Evolutionary conservation across 371 early-diverging fungal genomes (phyloP), one percentile per base, ranked within the genome.

Genomic region (Umbelopsis sp.): DNA sequence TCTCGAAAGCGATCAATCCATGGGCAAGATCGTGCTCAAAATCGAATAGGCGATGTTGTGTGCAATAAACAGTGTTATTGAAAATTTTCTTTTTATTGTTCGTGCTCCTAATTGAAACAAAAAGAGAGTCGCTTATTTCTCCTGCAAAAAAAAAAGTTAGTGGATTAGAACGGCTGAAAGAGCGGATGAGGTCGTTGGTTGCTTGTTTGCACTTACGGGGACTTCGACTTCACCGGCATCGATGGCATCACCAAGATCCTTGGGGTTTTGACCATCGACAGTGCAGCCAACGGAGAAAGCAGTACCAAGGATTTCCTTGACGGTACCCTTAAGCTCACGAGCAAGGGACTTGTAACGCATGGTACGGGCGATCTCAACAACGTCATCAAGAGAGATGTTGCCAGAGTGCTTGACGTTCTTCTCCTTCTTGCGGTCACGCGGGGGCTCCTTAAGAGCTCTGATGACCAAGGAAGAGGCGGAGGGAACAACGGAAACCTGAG

Each of bases 401-500:
- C 97, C 97, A 74, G 80, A 84, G 92, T 98, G 97, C 90, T 95
- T 92, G 86, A 97, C 96, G 93, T 99, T 99, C 94, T 99, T 99
- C 84, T 99, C 99, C 96, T 99, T 99, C 95, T 99, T 99, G 85
- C 95, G 93, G 88, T 99, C 99, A 74, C 99, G 91, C 67, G 93
- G 91, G 74, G 99, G 98, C 88, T 99, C 99, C 91, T 97, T 98
- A 62, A 99, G 89, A 76, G 99, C 99, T 87, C 92, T 92, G 87
- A 99, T 97, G 80, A 99, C 95, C 70, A 99, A 87, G 75, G 99
- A 94, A 38, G 98, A 95, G 70, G 99, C 98, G 57, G 96, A 93
- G 75, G 99, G 99, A 65, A 97, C 94, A 74, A 99, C 94, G 76
- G 97, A 93, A 76, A 99, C 95, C 67, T 95, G 90, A 71, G 99